phyloP scores from a whole-genome alignment of 2,329 filamentous ascomycete genomes.

The Taxawa tesnikishii region DNA sequence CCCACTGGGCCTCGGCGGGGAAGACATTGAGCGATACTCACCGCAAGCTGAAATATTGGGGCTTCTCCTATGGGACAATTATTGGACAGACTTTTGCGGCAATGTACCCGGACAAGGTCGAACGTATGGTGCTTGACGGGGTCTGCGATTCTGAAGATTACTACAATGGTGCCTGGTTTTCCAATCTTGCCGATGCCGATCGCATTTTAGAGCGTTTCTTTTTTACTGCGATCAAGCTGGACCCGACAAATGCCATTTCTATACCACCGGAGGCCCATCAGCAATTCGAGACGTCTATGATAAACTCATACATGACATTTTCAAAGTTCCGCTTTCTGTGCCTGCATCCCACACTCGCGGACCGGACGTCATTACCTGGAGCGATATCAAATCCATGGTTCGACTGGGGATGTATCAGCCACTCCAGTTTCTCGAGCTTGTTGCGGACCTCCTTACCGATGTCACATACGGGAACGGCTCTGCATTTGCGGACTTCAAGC shows the following conservation, averaged over 20 bases:
- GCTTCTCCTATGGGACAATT: slow-evolving; percentile 33
- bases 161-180: slow-evolving; percentile 36
- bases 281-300: slow-evolving; percentile 22
- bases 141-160: slow-evolving; percentile 32
- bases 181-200: slow-evolving; percentile 41
- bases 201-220: slow-evolving; percentile 42
- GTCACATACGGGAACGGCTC: slow-evolving; percentile 18
- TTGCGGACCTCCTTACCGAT: slow-evolving; percentile 19
- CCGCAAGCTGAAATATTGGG: slow-evolving; percentile 22
- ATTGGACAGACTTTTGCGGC: slow-evolving; percentile 34
- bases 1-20: slow-evolving; percentile 10
- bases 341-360: slow-evolving; percentile 20
- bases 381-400: slow-evolving; percentile 21
- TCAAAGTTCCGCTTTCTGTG: slow-evolving; percentile 30
- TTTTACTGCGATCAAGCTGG: slow-evolving; percentile 40
- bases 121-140: slow-evolving; percentile 32
- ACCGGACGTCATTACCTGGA: slow-evolving; percentile 23
- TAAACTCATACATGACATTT: slow-evolving; percentile 27
- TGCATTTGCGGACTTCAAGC: slow-evolving; percentile 26
- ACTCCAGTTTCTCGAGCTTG: slow-evolving; percentile 14
- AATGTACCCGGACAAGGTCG: slow-evolving; percentile 31
- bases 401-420: slow-evolving; percentile 24
- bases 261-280: slow-evolving; percentile 18
- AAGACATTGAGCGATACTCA: not conserved
- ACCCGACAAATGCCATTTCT: slow-evolving; percentile 29